A percentile compares a stretch with the other conserved stretches of the same genome.
These are phyloP conservation scores for Melanogaster broomeanus DNA, from an alignment of 768 basidiomycete genomes.

Conservation along the genomic window DNA sequence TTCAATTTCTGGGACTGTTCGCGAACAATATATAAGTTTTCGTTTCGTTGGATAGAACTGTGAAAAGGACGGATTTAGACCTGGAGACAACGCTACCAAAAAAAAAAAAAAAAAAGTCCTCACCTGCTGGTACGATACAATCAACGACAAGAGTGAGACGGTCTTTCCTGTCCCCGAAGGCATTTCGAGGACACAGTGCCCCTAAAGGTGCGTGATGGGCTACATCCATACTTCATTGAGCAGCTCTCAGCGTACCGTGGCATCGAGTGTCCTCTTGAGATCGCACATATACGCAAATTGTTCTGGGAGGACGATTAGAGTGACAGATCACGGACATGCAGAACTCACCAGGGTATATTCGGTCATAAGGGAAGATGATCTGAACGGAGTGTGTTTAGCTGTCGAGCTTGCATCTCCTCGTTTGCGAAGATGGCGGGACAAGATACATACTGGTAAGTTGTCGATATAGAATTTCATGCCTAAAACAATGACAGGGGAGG, in stretches of 20 bases:
- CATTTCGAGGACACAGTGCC: constrained; percentile 99
- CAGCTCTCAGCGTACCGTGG: constrained; percentile 56
- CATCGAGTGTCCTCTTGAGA: constrained; percentile 94
- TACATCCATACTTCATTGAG: not conserved
- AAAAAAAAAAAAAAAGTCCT: no score
- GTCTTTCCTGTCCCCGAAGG: constrained; percentile 99
- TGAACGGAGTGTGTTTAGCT: constrained; percentile 25
- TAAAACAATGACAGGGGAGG: not conserved
- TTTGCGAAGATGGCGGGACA: not conserved
- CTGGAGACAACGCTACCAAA: not conserved
- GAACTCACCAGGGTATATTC: constrained; percentile 87
- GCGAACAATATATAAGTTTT: constrained; percentile 98
- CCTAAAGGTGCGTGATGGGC: constrained; percentile 48
- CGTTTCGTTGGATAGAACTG: constrained; percentile 91
- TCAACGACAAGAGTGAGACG: constrained; percentile 90
- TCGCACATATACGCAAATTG: constrained; percentile 99
- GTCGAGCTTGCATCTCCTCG: not conserved
- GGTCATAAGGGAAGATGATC: constrained; percentile 92
- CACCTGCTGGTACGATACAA: constrained; percentile 98
- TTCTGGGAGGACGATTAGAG: constrained; percentile 48
- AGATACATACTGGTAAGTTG: constrained; percentile 64
- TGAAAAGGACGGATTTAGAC: constrained; percentile 8
- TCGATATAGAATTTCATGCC: constrained; percentile 84
- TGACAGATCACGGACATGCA: not conserved
- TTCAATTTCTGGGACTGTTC: constrained; percentile 99